A percentile compares a stretch with the other conserved stretches of the same genome.
Conservation (phyloP, 345 rosid species). For the Eucalyptus victrix region DNA sequence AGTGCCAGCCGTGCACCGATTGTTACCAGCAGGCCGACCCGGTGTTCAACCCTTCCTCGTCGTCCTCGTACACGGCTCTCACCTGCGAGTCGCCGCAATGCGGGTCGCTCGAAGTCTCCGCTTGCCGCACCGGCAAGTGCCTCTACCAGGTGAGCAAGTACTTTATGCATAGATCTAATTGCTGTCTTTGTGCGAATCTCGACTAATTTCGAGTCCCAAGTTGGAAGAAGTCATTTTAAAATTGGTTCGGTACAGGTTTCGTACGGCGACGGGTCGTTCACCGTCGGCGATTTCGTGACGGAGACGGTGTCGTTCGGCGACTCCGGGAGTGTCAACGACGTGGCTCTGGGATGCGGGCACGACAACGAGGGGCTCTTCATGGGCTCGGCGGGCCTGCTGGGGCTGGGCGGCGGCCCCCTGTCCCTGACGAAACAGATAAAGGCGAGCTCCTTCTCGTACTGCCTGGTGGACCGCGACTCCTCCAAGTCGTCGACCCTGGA, state of each 20-base stretch:
- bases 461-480: slow-evolving; percentile 85
- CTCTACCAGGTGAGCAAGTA: slow-evolving; percentile 41
- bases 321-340: slow-evolving; percentile 18
- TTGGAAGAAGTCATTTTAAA: not conserved
- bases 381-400: slow-evolving; percentile 82
- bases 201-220: not conserved
- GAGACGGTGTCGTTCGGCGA: slow-evolving; percentile 69
- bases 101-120: slow-evolving; percentile 29
- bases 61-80: slow-evolving; percentile 50
- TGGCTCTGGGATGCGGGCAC: slow-evolving; percentile 80
- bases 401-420: slow-evolving; percentile 86
- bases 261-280: slow-evolving; percentile 92
- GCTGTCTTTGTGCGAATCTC: not conserved
- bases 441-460: slow-evolving; percentile 75
- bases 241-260: slow-evolving; percentile 24
- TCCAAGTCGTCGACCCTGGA: slow-evolving; percentile 52
- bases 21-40: slow-evolving; percentile 92
- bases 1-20: slow-evolving; percentile 67
- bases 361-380: slow-evolving; percentile 79
- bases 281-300: slow-evolving; percentile 56
- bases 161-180: not conserved
- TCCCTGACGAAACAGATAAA: slow-evolving; percentile 69
- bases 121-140: slow-evolving; percentile 43
- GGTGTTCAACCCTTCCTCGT: slow-evolving; percentile 43
- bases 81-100: slow-evolving; percentile 52